phyloP scores from a whole-genome alignment of 768 basidiomycete genomes.

The Hypholoma sublateritium region DNA sequence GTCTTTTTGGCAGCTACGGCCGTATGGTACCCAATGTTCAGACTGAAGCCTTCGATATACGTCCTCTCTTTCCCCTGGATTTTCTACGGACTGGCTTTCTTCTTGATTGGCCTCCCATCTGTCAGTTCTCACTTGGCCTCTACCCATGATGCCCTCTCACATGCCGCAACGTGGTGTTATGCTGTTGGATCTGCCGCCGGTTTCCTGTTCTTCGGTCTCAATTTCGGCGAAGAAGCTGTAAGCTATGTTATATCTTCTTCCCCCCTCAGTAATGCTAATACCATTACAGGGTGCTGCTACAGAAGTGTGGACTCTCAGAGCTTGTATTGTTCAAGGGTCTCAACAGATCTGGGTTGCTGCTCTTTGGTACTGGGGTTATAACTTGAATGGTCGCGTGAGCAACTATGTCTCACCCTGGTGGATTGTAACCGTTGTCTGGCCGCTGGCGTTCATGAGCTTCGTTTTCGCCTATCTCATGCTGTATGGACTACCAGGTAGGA shows the following conservation, averaged over 20 bases:
- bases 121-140: slow-evolving; percentile 55
- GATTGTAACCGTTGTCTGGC: slow-evolving; percentile 83
- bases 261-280: slow-evolving; percentile 3
- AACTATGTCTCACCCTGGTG: slow-evolving; percentile 74
- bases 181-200: slow-evolving; percentile 91
- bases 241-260: slow-evolving; percentile 17
- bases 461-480: slow-evolving; percentile 82
- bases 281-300: slow-evolving; percentile 79
- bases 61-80: slow-evolving; percentile 87
- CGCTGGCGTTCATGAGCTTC: slow-evolving; percentile 72
- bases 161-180: slow-evolving; percentile 87
- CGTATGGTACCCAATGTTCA: slow-evolving; percentile 90
- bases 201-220: slow-evolving; percentile 92
- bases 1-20: slow-evolving; percentile 85
- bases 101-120: slow-evolving; percentile 88
- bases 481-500: slow-evolving; percentile 80
- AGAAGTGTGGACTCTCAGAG: slow-evolving; percentile 90
- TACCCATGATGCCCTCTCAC: slow-evolving; percentile 68
- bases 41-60: slow-evolving; percentile 85
- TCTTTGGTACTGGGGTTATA: slow-evolving; percentile 94
- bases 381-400: slow-evolving; percentile 56
- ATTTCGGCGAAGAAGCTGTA: slow-evolving; percentile 96
- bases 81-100: slow-evolving; percentile 89
- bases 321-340: slow-evolving; percentile 91
- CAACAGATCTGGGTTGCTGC: slow-evolving; percentile 97